Percentiles rank a stretch among this genome's conserved stretches.
Evolutionary conservation across 108 stramenopile species (phyloP).

Genomic region (Pseudonitzschia multiseries): DNA sequence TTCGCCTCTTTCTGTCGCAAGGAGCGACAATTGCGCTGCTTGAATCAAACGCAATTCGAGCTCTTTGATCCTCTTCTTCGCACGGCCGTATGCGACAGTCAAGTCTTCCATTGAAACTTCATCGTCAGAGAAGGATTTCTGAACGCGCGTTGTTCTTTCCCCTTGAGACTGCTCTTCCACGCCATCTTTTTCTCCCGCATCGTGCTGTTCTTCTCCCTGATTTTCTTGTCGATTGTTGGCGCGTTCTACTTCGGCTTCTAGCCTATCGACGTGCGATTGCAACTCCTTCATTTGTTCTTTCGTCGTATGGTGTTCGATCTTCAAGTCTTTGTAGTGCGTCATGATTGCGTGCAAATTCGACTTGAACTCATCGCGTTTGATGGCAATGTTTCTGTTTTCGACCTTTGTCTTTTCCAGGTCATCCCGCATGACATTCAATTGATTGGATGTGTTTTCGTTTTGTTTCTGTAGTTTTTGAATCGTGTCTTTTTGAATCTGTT

Average conservation of each 20-base stretch:
- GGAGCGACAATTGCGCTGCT: background rate
- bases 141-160: background rate
- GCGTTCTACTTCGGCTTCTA: background rate
- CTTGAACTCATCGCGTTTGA: constrained; percentile 13
- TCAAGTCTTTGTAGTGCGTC: background rate
- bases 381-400: background rate
- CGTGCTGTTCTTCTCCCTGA: background rate
- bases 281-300: background rate
- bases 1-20: background rate
- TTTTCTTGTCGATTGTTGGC: background rate
- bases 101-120: constrained; percentile 6
- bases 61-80: background rate
- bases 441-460: background rate
- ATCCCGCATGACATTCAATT: background rate
- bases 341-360: constrained; percentile 2
- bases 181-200: background rate
- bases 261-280: background rate
- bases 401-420: background rate
- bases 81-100: background rate
- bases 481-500: constrained; percentile 1
- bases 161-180: background rate
- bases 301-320: background rate
- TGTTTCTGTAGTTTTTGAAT: background rate
- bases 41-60: background rate
- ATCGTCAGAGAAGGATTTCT: background rate